Evolutionary conservation across 2,329 filamentous ascomycete species (phyloP).

Genomic region (Shiraia bambusicola): DNA sequence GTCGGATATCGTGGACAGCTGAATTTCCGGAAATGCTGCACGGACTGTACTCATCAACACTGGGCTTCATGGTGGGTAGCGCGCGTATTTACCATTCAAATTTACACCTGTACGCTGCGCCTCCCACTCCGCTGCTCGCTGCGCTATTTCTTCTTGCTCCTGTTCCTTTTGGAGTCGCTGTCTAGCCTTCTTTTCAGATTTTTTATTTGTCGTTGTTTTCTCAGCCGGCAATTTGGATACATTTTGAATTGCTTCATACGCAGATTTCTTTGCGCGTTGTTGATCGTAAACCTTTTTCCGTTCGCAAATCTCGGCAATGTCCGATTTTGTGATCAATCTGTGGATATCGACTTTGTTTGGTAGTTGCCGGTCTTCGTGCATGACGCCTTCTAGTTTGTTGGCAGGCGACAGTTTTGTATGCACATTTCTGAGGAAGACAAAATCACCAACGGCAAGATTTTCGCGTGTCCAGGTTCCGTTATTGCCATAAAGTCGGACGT

Average conservation of each 20-base stretch:
- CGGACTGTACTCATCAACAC: constrained; percentile 46
- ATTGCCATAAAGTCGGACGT: constrained; percentile 69
- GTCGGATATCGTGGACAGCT: constrained; percentile 39
- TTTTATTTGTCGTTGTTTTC: constrained; percentile 37
- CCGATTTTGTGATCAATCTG: constrained; percentile 10
- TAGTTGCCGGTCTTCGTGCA: constrained; percentile 62
- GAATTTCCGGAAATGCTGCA: constrained; percentile 46
- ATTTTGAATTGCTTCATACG: constrained; percentile 15
- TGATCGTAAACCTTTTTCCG: constrained; percentile 66
- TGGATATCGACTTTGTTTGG: constrained; percentile 61
- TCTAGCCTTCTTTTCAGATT: constrained; percentile 27
- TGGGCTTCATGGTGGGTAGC: background rate
- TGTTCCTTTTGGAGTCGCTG: constrained; percentile 32
- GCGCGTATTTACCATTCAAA: constrained; percentile 42
- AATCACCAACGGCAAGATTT: constrained; percentile 59
- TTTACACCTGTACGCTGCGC: constrained; percentile 35
- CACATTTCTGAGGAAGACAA: constrained; percentile 71
- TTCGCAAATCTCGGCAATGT: constrained; percentile 43
- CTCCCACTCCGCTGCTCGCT: constrained; percentile 18
- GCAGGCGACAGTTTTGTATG: constrained; percentile 60
- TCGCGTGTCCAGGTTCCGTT: constrained; percentile 63
- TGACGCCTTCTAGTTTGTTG: constrained; percentile 67
- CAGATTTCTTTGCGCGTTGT: constrained; percentile 14
- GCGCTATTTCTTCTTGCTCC: constrained; percentile 38
- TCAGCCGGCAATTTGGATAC: constrained; percentile 21